A percentile compares a stretch with the other conserved stretches of the same genome.
Evolutionary conservation across 2,329 filamentous ascomycete species (phyloP).

Genomic region (Cercospora brassicicola): DNA sequence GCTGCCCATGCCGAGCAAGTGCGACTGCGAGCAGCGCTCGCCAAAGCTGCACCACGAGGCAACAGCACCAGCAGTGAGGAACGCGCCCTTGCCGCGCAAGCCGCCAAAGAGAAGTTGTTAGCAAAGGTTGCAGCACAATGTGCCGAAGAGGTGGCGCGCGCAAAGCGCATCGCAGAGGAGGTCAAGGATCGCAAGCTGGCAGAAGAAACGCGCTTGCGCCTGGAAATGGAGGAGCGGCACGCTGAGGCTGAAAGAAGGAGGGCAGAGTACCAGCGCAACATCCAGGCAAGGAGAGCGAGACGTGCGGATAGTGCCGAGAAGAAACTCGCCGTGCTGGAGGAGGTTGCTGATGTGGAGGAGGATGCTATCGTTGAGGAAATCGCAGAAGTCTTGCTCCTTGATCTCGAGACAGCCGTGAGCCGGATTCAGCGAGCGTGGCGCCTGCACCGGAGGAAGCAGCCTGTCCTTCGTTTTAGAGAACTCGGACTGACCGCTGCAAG

Average conservation of each 20-base stretch:
- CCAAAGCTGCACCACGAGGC: slow-evolving; percentile 65
- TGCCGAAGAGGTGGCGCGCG: slow-evolving; percentile 78
- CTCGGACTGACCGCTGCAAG: slow-evolving; percentile 69
- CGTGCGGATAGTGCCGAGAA: slow-evolving; percentile 50
- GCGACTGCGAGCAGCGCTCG: slow-evolving; percentile 70
- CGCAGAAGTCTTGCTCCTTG: slow-evolving; percentile 44
- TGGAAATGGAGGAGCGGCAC: slow-evolving; percentile 77
- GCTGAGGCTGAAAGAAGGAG: slow-evolving; percentile 74
- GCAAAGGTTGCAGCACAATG: slow-evolving; percentile 79
- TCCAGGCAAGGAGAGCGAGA: slow-evolving; percentile 49
- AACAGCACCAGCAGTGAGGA: slow-evolving; percentile 67
- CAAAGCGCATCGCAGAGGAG: slow-evolving; percentile 77
- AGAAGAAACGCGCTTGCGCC: slow-evolving; percentile 66
- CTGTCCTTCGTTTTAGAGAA: slow-evolving; percentile 64
- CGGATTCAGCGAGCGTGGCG: slow-evolving; percentile 73
- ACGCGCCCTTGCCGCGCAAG: slow-evolving; percentile 71
- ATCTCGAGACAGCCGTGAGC: slow-evolving; percentile 61
- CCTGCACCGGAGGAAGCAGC: slow-evolving; percentile 56
- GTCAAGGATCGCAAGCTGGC: slow-evolving; percentile 79
- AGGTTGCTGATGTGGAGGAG: slow-evolving; percentile 51
- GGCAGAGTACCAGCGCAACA: slow-evolving; percentile 53
- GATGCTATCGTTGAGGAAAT: slow-evolving; percentile 41
- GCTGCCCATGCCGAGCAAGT: slow-evolving; percentile 84
- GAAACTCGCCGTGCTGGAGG: slow-evolving; percentile 52
- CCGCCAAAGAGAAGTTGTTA: slow-evolving; percentile 75